Evolutionary conservation across 1,284 basidiomycete genomes (phyloP).

Genomic region (Rhodotorula sp.): DNA sequence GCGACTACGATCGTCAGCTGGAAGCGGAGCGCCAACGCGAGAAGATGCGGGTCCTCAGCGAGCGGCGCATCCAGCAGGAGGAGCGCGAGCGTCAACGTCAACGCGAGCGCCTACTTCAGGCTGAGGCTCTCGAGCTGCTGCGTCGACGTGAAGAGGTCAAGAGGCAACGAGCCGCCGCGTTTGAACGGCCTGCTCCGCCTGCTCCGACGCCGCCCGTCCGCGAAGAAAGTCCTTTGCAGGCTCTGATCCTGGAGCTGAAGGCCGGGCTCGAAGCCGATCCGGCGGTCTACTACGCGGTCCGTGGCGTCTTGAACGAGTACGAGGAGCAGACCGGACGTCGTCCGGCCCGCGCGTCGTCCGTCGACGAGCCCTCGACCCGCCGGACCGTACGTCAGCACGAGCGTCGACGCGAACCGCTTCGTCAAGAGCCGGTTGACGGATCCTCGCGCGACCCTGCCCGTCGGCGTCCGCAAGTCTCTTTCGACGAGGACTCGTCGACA

Average conservation of each 20-base stretch:
- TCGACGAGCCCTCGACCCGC: not conserved
- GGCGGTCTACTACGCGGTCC: conserved; percentile 18
- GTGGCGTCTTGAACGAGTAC: conserved; percentile 18
- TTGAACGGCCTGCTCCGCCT: not conserved
- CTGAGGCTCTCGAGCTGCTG: not conserved
- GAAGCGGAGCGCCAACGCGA: no score
- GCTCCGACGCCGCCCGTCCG: not conserved
- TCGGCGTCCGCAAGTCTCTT: not conserved
- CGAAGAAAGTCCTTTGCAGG: not conserved
- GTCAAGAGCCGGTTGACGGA: no score
- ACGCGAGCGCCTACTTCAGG: no score
- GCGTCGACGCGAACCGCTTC: not conserved
- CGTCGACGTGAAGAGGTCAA: not conserved
- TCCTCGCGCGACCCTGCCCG: not conserved
- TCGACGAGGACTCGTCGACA: not conserved
- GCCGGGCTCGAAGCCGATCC: conserved; percentile 6
- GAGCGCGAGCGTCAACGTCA: not conserved
- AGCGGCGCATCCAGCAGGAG: not conserved
- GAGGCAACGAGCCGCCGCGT: not conserved
- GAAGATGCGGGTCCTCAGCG: not conserved
- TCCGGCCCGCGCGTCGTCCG: no score
- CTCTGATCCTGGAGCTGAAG: conserved; percentile 11
- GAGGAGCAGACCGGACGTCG: not conserved
- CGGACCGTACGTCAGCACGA: not conserved
- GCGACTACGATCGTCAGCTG: no score